A percentile compares a stretch with the other conserved stretches of the same genome.
phyloP scores from a whole-genome alignment of 2,329 filamentous ascomycete species.

The Colletotrichum acutatum region DNA sequence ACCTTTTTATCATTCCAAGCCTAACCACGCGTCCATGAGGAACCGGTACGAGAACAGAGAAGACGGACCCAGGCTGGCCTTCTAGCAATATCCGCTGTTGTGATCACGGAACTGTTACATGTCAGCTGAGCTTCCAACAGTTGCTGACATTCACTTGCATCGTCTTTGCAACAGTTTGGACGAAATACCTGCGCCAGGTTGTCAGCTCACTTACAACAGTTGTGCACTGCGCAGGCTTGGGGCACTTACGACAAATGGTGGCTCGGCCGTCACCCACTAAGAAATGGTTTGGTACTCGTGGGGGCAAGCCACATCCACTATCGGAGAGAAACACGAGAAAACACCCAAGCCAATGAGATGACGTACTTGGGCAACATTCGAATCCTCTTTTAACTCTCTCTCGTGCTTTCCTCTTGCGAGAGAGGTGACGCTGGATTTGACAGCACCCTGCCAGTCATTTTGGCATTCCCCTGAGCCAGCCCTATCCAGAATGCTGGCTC shows the following conservation, averaged over 20 bases:
- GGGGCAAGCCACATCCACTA: slow-evolving; percentile 16
- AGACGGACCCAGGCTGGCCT: background rate
- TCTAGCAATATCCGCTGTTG: background rate
- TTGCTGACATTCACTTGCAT: background rate
- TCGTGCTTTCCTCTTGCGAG: background rate
- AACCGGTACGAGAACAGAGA: background rate
- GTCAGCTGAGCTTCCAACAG: background rate
- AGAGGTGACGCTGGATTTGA: background rate
- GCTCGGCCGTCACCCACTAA: slow-evolving; percentile 31
- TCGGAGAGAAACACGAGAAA: slow-evolving; percentile 18
- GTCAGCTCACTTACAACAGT: slow-evolving; percentile 17
- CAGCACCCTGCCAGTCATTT: background rate
- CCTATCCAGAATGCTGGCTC: slow-evolving; percentile 18
- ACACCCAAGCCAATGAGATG: slow-evolving; percentile 14
- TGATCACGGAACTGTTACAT: background rate
- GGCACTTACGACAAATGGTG: slow-evolving; percentile 32
- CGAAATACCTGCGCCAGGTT: background rate
- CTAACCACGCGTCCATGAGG: background rate
- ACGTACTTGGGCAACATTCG: background rate
- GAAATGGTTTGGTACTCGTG: background rate
- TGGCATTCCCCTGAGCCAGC: slow-evolving; percentile 7
- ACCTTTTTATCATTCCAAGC: background rate
- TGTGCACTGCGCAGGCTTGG: slow-evolving; percentile 9
- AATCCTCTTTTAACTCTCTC: background rate
- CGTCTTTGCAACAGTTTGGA: background rate